phyloP scores from a whole-genome alignment of 2,329 filamentous ascomycete species.

The Orbilia ellipsospora region DNA sequence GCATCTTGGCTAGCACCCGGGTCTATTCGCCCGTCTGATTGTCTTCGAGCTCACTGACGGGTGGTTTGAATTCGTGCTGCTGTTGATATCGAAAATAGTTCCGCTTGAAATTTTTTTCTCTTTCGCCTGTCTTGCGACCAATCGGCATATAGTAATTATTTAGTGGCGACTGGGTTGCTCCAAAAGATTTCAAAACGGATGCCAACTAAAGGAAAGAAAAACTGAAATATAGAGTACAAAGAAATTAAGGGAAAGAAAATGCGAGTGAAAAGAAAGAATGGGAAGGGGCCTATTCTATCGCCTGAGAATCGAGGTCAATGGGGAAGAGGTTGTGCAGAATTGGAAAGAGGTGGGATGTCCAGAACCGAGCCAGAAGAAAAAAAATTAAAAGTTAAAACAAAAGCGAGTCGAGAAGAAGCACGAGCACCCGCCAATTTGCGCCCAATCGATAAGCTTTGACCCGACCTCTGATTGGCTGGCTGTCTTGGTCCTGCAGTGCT shows the following conservation, averaged over 20 bases:
- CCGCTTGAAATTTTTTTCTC: neutral
- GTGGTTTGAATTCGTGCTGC: neutral
- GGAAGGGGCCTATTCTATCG: slow-evolving; percentile 14
- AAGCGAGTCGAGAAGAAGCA: slow-evolving; percentile 12
- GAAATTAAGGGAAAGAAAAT: neutral
- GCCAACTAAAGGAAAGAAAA: slow-evolving; percentile 1
- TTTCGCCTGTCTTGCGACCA: no score
- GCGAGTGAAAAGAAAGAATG: neutral
- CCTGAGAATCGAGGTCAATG: neutral
- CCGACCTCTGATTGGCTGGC: slow-evolving; percentile 22
- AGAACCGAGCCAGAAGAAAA: neutral
- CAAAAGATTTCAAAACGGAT: neutral
- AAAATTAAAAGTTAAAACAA: slow-evolving; percentile 25
- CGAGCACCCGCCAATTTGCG: slow-evolving; percentile 44
- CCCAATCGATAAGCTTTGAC: slow-evolving; percentile 51
- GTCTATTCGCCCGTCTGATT: neutral
- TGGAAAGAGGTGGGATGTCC: no score
- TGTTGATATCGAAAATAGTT: neutral
- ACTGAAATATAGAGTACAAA: neutral
- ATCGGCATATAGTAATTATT: neutral
- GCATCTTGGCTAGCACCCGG: slow-evolving; percentile 28
- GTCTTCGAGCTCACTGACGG: neutral
- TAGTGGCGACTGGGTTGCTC: neutral
- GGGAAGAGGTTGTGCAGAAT: slow-evolving; percentile 15
- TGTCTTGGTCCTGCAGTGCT: slow-evolving; percentile 5